These are phyloP conservation scores for Penicillium canescens DNA, from an alignment of 495 filamentous ascomycete genomes.

Conservation along the genomic window DNA sequence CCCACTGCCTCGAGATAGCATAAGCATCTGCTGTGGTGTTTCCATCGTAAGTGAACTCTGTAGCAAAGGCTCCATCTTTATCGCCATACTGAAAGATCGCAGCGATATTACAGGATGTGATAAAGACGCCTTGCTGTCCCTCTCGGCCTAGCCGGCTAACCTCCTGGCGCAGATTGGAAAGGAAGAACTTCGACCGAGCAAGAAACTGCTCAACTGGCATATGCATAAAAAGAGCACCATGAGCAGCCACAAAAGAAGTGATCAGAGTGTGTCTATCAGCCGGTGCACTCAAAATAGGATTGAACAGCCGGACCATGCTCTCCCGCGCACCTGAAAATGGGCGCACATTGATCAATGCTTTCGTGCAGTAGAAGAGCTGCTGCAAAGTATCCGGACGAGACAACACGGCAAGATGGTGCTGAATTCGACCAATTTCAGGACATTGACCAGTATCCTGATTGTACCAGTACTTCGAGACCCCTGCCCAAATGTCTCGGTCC, in stretches of 20 bases:
- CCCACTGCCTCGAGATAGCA: slow-evolving; percentile 23
- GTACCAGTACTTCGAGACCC: slow-evolving; percentile 79
- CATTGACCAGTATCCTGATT: slow-evolving; percentile 70
- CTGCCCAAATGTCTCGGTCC: slow-evolving; percentile 78
- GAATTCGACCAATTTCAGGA: slow-evolving; percentile 70
- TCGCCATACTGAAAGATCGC: slow-evolving; percentile 63
- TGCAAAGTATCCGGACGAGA: slow-evolving; percentile 71
- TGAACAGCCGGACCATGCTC: slow-evolving; percentile 70
- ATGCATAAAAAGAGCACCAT: slow-evolving; percentile 65
- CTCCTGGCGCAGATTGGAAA: slow-evolving; percentile 54
- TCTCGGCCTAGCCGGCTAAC: slow-evolving; percentile 56
- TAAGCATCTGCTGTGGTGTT: slow-evolving; percentile 29
- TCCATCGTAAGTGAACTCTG: slow-evolving; percentile 37
- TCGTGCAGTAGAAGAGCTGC: slow-evolving; percentile 74
- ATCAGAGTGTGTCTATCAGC: slow-evolving; percentile 34
- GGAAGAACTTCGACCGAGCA: slow-evolving; percentile 48
- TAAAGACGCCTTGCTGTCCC: slow-evolving; percentile 60
- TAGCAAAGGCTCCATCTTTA: slow-evolving; percentile 41
- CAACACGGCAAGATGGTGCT: slow-evolving; percentile 83
- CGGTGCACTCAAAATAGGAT: slow-evolving; percentile 49
- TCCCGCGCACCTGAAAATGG: slow-evolving; percentile 65
- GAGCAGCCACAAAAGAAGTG: slow-evolving; percentile 60
- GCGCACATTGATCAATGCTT: slow-evolving; percentile 43
- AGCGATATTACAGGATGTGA: slow-evolving; percentile 53
- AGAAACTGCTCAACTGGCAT: slow-evolving; percentile 49